These are phyloP conservation scores for Cladophialophora immunda DNA, from an alignment of 2,329 filamentous ascomycete genomes.

Conservation along the genomic window DNA sequence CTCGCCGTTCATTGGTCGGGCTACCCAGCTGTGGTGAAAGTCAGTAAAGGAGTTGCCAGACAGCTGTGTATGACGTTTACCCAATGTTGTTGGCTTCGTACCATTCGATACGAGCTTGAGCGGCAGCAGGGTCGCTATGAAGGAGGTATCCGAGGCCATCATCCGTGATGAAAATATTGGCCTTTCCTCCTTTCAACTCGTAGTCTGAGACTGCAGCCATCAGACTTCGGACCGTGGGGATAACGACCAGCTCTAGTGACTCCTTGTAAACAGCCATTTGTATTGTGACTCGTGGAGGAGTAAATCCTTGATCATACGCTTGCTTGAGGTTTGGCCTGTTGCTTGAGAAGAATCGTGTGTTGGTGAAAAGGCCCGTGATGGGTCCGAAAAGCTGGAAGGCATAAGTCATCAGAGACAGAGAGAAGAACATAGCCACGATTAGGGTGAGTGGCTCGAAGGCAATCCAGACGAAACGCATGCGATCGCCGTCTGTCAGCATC, in stretches of 20 bases:
- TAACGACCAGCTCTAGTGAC: constrained; percentile 73
- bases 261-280: constrained; percentile 92
- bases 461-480: constrained; percentile 67
- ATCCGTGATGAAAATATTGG: constrained; percentile 50
- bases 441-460: constrained; percentile 32
- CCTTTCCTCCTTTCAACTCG: constrained; percentile 61
- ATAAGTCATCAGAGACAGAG: constrained; percentile 32
- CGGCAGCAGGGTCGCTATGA: constrained; percentile 28
- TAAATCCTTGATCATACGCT: constrained; percentile 51
- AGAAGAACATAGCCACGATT: constrained; percentile 34
- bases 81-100: constrained; percentile 60
- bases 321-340: constrained; percentile 81
- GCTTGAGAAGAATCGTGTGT: constrained; percentile 71
- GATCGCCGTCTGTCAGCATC: constrained; percentile 70
- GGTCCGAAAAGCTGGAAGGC: constrained; percentile 63
- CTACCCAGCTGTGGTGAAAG: constrained; percentile 48
- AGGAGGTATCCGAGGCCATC: constrained; percentile 49
- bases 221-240: constrained; percentile 63
- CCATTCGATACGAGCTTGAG: constrained; percentile 55
- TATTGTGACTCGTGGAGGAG: constrained; percentile 67
- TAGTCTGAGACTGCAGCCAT: constrained; percentile 67
- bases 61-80: constrained; percentile 24
- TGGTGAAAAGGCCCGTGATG: constrained; percentile 54
- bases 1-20: constrained; percentile 57
- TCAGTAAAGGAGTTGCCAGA: constrained; percentile 21